Evolutionary conservation across 352 stramenopile species (phyloP).

Genomic region (Blastocystis sp.): DNA sequence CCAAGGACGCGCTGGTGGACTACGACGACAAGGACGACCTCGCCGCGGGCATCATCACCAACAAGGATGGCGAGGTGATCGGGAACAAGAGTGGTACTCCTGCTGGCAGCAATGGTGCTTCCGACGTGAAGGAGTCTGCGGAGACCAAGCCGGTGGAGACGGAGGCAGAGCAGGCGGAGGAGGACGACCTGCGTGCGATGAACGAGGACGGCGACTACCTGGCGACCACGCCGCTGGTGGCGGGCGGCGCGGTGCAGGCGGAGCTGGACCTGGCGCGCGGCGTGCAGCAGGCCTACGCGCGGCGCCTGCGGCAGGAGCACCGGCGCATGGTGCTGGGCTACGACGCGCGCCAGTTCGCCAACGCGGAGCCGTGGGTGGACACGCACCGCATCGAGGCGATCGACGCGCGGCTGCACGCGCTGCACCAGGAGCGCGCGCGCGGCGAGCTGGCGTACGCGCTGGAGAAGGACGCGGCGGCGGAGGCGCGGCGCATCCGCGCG

Average conservation of each 20-base stretch:
- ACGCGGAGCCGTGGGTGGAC: constrained; percentile 28
- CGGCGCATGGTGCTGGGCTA: constrained; percentile 11
- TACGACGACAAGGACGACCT: neutral
- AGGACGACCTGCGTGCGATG: neutral
- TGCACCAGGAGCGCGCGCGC: constrained; percentile 1
- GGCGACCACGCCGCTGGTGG: neutral
- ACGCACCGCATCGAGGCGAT: constrained; percentile 55
- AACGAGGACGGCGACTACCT: neutral
- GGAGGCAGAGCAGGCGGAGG: neutral
- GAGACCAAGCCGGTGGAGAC: neutral
- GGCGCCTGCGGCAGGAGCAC: neutral
- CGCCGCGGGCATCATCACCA: neutral
- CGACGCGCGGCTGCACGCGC: constrained; percentile 13
- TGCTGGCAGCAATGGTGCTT: neutral
- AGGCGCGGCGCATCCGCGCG: neutral
- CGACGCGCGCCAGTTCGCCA: neutral
- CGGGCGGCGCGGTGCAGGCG: neutral
- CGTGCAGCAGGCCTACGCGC: neutral
- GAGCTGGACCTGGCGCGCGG: neutral
- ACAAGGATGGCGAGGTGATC: neutral
- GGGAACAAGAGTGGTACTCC: too few species aligned
- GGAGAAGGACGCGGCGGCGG: constrained; percentile 26
- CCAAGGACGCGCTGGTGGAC: neutral
- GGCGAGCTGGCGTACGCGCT: constrained; percentile 15
- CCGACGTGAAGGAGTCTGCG: neutral